phyloP scores from a whole-genome alignment of 371 early-diverging fungal species.

The Caulochytrium protostelioides region DNA sequence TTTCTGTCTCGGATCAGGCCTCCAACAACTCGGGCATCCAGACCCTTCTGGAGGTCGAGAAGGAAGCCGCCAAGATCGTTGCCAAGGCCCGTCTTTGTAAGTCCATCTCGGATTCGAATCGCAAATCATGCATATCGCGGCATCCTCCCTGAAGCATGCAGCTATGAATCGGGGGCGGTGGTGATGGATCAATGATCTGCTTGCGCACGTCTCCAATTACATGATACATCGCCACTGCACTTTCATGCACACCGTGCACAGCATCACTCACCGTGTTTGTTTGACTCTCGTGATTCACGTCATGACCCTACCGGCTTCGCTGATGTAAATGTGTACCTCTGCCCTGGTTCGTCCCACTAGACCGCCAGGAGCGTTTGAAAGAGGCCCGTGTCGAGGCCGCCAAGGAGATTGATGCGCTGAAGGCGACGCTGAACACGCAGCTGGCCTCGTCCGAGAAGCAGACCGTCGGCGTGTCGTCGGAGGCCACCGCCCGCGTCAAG shows the following conservation, averaged over 20 bases:
- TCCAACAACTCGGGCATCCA: conserved; percentile 21
- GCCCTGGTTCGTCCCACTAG: conserved; percentile 18
- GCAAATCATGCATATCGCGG: not conserved
- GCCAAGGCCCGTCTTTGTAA: conserved; percentile 79
- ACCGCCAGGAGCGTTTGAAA: conserved; percentile 75
- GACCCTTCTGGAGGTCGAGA: conserved; percentile 34
- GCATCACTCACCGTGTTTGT: not conserved
- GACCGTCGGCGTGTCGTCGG: conserved; percentile 53
- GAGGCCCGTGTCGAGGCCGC: conserved; percentile 82
- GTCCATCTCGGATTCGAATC: conserved; percentile 4
- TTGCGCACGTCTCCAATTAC: not conserved
- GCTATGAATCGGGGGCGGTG: not conserved
- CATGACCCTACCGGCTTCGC: no score
- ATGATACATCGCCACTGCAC: no score
- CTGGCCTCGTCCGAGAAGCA: conserved; percentile 57
- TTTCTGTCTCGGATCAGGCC: no score
- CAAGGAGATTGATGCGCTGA: conserved; percentile 73
- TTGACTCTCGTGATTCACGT: not conserved
- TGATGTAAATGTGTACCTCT: no score
- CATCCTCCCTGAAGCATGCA: not conserved
- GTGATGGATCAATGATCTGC: not conserved
- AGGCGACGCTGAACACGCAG: conserved; percentile 60
- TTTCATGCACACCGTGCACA: no score
- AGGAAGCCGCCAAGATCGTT: conserved; percentile 63
- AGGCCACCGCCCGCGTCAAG: conserved; percentile 40